phyloP scores from a whole-genome alignment of 116 monocot genomes.

The Cymodocea nodosa region DNA sequence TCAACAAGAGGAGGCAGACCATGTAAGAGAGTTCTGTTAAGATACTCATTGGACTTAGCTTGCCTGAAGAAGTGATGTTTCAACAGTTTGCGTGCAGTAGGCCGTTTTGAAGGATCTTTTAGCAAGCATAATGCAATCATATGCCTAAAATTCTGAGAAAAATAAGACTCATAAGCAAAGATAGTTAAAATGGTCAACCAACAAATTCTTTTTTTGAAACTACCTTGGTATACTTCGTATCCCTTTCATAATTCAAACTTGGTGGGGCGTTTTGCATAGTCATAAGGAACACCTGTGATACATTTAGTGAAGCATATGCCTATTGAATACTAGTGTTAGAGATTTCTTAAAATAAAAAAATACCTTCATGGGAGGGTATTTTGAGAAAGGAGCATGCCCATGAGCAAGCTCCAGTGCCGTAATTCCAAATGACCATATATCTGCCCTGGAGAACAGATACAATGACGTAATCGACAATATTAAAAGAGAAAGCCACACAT shows the following conservation, averaged over 20 bases:
- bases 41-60: conserved; percentile 68
- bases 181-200: not conserved
- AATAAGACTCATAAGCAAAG: conserved; percentile 9
- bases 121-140: conserved; percentile 91
- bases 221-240: conserved; percentile 86
- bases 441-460: conserved; percentile 47
- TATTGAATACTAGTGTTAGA: not conserved
- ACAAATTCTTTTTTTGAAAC: conserved; percentile 1
- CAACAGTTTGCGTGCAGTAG: conserved; percentile 60
- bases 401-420: conserved; percentile 96
- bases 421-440: conserved; percentile 99
- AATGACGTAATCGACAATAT: not conserved
- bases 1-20: conserved; percentile 61
- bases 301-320: not conserved
- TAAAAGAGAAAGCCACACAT: not conserved
- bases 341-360: not conserved
- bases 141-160: conserved; percentile 59
- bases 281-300: conserved; percentile 63
- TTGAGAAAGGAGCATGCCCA: conserved; percentile 95
- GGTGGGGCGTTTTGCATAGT: conserved; percentile 93
- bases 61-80: conserved; percentile 90
- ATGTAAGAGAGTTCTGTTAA: conserved; percentile 59
- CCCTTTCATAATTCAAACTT: conserved; percentile 44
- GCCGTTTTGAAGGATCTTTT: conserved; percentile 89
- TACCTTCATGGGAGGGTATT: conserved; percentile 82